These are phyloP conservation scores for Dentipellis sp. DNA, from an alignment of 768 basidiomycete species.

Conservation along the genomic window DNA sequence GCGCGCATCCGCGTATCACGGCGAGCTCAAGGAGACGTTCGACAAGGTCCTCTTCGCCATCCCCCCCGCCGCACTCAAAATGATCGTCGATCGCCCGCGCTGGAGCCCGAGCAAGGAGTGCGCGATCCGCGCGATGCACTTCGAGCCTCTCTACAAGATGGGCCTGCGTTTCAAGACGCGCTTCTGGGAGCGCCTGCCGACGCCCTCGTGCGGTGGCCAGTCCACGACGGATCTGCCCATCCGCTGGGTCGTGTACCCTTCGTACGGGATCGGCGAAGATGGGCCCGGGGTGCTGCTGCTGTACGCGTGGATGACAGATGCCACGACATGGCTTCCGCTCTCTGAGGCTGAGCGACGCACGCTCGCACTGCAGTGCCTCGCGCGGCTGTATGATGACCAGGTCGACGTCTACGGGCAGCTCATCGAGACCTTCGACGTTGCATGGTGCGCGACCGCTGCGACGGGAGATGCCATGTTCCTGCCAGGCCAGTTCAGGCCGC, in stretches of 20 bases:
- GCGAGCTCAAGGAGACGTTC: slow-evolving; percentile 7
- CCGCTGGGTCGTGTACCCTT: slow-evolving; percentile 15
- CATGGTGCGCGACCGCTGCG: slow-evolving; percentile 16
- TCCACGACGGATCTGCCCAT: slow-evolving; percentile 12
- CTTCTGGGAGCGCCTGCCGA: slow-evolving; percentile 1
- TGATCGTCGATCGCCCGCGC: slow-evolving; percentile 16
- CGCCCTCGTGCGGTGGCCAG: not conserved
- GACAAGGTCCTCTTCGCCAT: slow-evolving; percentile 17
- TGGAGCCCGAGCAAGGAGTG: slow-evolving; percentile 14
- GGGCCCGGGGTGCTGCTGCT: slow-evolving; percentile 22
- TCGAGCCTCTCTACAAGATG: slow-evolving; percentile 11
- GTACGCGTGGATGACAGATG: slow-evolving; percentile 21
- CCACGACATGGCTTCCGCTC: slow-evolving; percentile 14
- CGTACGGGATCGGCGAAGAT: slow-evolving; percentile 11
- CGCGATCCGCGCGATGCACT: slow-evolving; percentile 15
- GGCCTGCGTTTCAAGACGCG: slow-evolving; percentile 5
- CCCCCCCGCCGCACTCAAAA: slow-evolving; percentile 17
- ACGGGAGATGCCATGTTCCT: slow-evolving; percentile 24
- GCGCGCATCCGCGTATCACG: not conserved
- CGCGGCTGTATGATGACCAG: slow-evolving; percentile 12
- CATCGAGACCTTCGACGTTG: slow-evolving; percentile 13
- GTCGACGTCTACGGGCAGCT: not conserved
- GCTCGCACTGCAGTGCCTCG: slow-evolving; percentile 16
- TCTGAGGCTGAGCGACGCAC: slow-evolving; percentile 12
- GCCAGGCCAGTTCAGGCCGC: slow-evolving; percentile 18